Base-by-base conservation (phyloP, 1,284 basidiomycete species). In the Thelephora terrestris region DNA sequence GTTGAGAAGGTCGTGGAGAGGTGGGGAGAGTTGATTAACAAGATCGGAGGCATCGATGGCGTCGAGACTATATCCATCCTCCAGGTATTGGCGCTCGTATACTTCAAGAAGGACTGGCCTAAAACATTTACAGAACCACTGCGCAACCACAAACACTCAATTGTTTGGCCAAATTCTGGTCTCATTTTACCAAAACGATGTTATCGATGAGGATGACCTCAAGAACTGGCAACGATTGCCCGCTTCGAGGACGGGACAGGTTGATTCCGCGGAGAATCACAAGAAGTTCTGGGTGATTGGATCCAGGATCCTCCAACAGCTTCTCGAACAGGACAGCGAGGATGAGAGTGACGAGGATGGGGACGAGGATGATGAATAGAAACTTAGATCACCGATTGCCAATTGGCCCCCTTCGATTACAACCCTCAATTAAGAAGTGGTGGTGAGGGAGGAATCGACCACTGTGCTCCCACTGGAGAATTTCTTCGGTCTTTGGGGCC, bases 191-290 rank as follows among this genome's bases (percentile, higher is more conserved):
- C 84, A 91, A 64, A 67, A 74, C 51, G 80, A 90, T 60, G 74
- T 88, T 45, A 79, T 89, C 7, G 85, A 88, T 50, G 86, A 88
- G 60, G 82, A 87, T 42, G 79, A 88, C 55, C 85, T 90, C 55
- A 76, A 81, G 23, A 69, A 64, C 46, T 90, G 86, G 85, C 76
- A 88, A 59, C 62, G 57, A 39, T 67, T 67, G 46, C 65, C 79
- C 3, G 64, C 57, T 18, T 71, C 80, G 14, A 68, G 68, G 52
- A 67, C 67, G 45, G 76, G 69, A 16, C 53, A 69, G 20, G 69
- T 70, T 47, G 54, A 64, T 7, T 69, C 67, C 3, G 51, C 59
- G 18, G 81, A 82, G 36, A 79, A 79, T 53, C 61, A 83, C 49
- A 71, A 73, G 58, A 81, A 76, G 60, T 83, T 79, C 59, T 85